Conservation (phyloP, 1,139 yeast genomes). For the Suzukiozyma palmioleophila region DNA sequence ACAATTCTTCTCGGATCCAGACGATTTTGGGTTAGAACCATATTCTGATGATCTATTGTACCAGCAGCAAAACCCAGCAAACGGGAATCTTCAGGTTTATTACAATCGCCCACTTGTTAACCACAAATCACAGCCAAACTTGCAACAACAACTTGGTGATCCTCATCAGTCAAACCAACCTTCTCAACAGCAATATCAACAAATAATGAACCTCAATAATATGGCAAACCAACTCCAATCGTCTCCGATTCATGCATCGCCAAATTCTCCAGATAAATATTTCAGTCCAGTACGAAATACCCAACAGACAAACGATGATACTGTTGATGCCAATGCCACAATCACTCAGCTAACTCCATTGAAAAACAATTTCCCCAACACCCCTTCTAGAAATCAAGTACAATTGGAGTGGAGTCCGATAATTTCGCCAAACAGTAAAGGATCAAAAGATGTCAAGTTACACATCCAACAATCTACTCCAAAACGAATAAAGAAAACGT, state of each 20-base stretch:
- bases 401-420: constrained; percentile 55
- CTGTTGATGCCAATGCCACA: constrained; percentile 37
- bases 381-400: constrained; percentile 34
- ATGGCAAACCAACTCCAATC: constrained; percentile 15
- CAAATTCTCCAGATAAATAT: constrained; percentile 32
- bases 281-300: constrained; percentile 25
- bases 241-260: constrained; percentile 22
- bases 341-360: constrained; percentile 41
- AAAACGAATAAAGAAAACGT: constrained; percentile 51
- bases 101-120: background rate
- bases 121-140: constrained; percentile 5
- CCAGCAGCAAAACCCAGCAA: constrained; percentile 3
- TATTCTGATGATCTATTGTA: constrained; percentile 2
- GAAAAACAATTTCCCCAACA: constrained; percentile 25
- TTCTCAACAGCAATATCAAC: constrained; percentile 7
- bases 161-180: constrained; percentile 7
- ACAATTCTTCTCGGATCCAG: constrained; percentile 33
- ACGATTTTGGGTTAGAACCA: constrained; percentile 4
- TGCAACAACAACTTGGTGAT: constrained; percentile 10
- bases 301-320: constrained; percentile 20
- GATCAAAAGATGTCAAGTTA: constrained; percentile 30
- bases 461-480: constrained; percentile 41
- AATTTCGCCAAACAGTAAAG: constrained; percentile 41
- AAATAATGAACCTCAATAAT: constrained; percentile 5
- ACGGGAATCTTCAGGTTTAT: background rate